Evolutionary conservation across 331 rosid species (phyloP).

Genomic region (Cydonia oblonga): DNA sequence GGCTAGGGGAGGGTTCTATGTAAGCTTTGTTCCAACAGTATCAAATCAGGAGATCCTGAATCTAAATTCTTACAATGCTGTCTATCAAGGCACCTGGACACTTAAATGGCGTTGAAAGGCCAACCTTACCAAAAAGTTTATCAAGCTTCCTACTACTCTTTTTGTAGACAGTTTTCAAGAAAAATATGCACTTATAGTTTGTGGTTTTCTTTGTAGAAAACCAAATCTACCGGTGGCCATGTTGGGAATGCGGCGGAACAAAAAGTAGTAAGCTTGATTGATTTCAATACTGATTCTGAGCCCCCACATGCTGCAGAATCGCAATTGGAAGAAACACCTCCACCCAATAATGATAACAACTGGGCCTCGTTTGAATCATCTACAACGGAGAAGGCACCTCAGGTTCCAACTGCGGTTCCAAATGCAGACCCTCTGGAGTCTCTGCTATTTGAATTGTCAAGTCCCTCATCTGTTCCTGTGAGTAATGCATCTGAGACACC

Average conservation of each 20-base stretch:
- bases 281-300: constrained; percentile 23
- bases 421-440: constrained; percentile 36
- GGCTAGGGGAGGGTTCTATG: background rate
- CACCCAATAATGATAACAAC: constrained; percentile 18
- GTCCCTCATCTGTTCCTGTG: constrained; percentile 24
- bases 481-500: constrained; percentile 15
- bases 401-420: constrained; percentile 28
- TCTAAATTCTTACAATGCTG: background rate
- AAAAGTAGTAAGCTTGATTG: constrained; percentile 26
- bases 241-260: constrained; percentile 19
- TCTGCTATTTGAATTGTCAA: constrained; percentile 47
- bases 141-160: background rate
- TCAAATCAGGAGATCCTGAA: background rate
- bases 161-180: background rate
- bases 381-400: constrained; percentile 17
- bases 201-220: constrained; percentile 18
- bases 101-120: background rate
- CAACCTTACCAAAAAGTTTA: background rate
- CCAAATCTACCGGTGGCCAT: constrained; percentile 10
- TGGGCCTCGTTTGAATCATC: constrained; percentile 43
- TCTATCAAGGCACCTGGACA: background rate
- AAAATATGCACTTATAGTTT: background rate
- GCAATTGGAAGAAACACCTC: constrained; percentile 24
- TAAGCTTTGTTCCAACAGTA: no score
- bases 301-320: constrained; percentile 18